These are phyloP conservation scores for Sporothrix luriei DNA, from an alignment of 2,329 filamentous ascomycete species.

Conservation along the genomic window DNA sequence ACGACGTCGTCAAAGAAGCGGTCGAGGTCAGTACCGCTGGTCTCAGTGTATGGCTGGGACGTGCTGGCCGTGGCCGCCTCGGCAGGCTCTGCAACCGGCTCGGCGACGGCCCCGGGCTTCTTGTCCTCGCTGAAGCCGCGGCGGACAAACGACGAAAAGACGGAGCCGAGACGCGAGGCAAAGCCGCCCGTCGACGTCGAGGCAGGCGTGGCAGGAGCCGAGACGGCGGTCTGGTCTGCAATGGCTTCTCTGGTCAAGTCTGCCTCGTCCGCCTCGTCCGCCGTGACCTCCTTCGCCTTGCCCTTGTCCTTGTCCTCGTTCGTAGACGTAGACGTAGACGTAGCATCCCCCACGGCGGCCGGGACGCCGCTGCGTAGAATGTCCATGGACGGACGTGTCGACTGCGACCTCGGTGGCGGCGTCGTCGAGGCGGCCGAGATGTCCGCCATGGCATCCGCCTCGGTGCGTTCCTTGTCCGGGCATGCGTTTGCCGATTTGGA, in stretches of 20 bases:
- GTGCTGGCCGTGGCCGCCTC: neutral
- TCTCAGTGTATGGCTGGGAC: neutral
- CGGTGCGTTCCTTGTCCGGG: slow-evolving; percentile 22
- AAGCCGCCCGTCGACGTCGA: slow-evolving; percentile 24
- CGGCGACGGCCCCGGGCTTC: neutral
- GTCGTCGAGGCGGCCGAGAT: neutral
- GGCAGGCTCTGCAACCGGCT: neutral
- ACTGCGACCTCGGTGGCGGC: slow-evolving; percentile 9
- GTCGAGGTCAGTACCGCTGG: slow-evolving; percentile 29
- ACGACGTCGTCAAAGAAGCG: slow-evolving; percentile 27
- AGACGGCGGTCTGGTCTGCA: neutral
- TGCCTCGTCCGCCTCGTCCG: neutral
- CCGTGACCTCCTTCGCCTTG: neutral
- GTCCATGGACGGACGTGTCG: slow-evolving; percentile 21
- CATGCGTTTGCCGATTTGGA: slow-evolving; percentile 7
- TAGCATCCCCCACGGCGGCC: slow-evolving; percentile 2
- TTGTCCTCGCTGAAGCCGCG: slow-evolving; percentile 27
- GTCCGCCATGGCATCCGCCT: slow-evolving; percentile 12
- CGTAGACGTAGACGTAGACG: slow-evolving; percentile 9
- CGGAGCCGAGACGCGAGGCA: slow-evolving; percentile 28
- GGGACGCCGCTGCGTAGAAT: slow-evolving; percentile 21
- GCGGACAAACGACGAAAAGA: slow-evolving; percentile 28
- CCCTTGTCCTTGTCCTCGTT: slow-evolving; percentile 1
- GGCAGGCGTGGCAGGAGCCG: neutral
- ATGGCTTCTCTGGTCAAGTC: neutral